Percentiles rank a stretch among this genome's conserved stretches.
These are phyloP conservation scores for Solanum infundibuliforme DNA, from an alignment of 257 asterid species.

Conservation along the genomic window DNA sequence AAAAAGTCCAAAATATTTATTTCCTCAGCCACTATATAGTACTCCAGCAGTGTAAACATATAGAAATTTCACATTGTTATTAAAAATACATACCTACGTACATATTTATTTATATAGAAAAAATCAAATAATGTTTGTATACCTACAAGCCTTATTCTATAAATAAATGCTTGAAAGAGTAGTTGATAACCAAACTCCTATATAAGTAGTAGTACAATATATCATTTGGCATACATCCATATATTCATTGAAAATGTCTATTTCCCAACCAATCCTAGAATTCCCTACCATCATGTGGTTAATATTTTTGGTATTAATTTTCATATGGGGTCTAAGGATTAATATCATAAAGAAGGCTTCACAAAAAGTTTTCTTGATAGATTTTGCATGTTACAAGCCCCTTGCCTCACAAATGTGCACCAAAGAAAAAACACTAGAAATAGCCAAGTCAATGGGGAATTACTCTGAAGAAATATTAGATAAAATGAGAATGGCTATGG, in stretches of 20 bases:
- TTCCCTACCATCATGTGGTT: background rate
- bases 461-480: background rate
- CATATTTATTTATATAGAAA: too few relatives aligned
- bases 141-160: background rate
- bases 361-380: background rate
- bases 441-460: background rate
- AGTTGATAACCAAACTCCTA: background rate
- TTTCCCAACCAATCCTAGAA: background rate
- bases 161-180: background rate
- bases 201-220: background rate
- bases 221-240: background rate
- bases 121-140: too few relatives aligned
- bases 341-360: background rate
- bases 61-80: background rate
- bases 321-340: background rate
- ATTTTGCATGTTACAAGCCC: background rate
- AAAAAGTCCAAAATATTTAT: background rate
- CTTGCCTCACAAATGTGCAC: background rate
- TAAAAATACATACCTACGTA: too few relatives aligned
- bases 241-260: background rate
- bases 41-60: background rate
- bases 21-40: background rate
- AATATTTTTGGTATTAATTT: background rate
- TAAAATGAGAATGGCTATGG: constrained; percentile 15
- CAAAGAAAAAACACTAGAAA: background rate